Conservation (phyloP, 2,329 filamentous ascomycete genomes). For the Colletotrichum orbiculare region DNA sequence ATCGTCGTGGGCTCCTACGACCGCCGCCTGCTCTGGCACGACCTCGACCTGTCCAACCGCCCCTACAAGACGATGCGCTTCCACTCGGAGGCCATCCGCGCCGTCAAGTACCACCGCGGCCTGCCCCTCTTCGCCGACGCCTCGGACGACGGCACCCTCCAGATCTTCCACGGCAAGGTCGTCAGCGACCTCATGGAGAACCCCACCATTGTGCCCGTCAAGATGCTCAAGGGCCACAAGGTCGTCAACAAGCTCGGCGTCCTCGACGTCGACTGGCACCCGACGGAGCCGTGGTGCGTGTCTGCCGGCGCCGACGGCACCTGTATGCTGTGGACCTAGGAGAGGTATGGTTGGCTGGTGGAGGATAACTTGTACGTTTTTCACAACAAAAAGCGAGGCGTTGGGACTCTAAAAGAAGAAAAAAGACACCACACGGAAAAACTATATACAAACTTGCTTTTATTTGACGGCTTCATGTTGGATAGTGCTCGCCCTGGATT, state of each 20-base stretch:
- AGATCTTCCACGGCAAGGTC: conserved; percentile 97
- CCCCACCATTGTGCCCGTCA: conserved; percentile 94
- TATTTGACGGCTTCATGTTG: conserved; percentile 1
- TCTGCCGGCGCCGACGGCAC: conserved; percentile 95
- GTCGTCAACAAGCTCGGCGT: conserved; percentile 89
- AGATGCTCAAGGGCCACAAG: conserved; percentile 91
- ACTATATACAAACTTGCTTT: neutral
- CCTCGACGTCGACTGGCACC: conserved; percentile 96
- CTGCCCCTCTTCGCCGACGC: conserved; percentile 92
- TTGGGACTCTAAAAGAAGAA: conserved; percentile 32
- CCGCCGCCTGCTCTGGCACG: conserved; percentile 93
- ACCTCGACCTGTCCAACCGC: conserved; percentile 88
- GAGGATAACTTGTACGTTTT: conserved; percentile 31
- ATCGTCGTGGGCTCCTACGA: conserved; percentile 96
- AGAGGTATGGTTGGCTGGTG: conserved; percentile 34
- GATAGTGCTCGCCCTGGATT: conserved; percentile 16
- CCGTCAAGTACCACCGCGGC: conserved; percentile 86
- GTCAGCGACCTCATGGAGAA: conserved; percentile 96
- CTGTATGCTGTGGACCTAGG: conserved; percentile 84
- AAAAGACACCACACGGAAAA: conserved; percentile 14
- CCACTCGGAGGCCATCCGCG: conserved; percentile 90
- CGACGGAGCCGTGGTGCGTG: conserved; percentile 91
- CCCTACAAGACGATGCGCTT: conserved; percentile 98
- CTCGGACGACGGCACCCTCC: conserved; percentile 92
- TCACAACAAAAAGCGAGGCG: conserved; percentile 32